Conservation (phyloP, 768 basidiomycete species). For the Termitomyces sp. region DNA sequence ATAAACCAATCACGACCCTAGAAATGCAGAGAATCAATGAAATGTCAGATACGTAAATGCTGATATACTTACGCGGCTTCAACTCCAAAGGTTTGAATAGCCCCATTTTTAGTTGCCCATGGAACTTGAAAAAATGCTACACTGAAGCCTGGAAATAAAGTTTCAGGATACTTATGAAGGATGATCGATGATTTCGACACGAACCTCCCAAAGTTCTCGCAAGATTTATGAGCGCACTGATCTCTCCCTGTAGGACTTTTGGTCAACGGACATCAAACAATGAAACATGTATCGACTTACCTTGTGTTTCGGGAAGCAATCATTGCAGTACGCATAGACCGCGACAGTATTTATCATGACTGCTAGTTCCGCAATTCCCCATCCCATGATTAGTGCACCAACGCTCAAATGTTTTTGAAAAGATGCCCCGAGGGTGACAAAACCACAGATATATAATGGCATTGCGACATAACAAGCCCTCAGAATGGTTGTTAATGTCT, state of each 20-base stretch:
- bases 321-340: constrained; percentile 50
- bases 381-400: constrained; percentile 53
- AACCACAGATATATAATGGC: constrained; percentile 51
- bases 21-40: background rate
- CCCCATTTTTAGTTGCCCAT: constrained; percentile 50
- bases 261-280: background rate
- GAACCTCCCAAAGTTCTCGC: constrained; percentile 46
- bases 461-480: constrained; percentile 54
- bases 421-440: constrained; percentile 47
- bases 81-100: constrained; percentile 51
- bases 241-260: constrained; percentile 38
- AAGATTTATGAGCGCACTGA: constrained; percentile 54
- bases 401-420: constrained; percentile 45
- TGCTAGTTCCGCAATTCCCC: constrained; percentile 51
- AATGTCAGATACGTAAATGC: background rate
- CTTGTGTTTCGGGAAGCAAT: constrained; percentile 45
- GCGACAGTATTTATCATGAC: constrained; percentile 54
- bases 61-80: constrained; percentile 45
- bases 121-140: constrained; percentile 59
- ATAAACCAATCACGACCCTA: constrained; percentile 46
- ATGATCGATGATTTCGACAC: background rate
- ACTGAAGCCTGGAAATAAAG: constrained; percentile 33
- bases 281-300: constrained; percentile 16
- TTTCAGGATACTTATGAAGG: background rate
- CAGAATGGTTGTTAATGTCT: background rate